Conservation (phyloP, 306 rosid species). For the Ormosia semicastrata region DNA sequence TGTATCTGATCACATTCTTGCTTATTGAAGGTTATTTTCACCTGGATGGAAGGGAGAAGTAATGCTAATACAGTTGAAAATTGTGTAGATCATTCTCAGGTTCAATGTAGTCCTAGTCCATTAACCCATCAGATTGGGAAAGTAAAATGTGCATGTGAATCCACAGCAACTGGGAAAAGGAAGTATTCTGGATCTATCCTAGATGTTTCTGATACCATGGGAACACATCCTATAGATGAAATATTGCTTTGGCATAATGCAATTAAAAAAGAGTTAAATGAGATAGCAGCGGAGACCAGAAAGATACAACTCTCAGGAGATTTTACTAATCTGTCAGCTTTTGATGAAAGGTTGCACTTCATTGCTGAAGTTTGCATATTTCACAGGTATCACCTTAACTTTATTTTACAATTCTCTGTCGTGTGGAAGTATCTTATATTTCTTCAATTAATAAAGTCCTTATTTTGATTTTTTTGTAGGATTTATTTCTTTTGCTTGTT, state of each 20-base stretch:
- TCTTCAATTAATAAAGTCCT: slow-evolving; percentile 9
- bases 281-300: slow-evolving; percentile 61
- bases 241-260: slow-evolving; percentile 98
- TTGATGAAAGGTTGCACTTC: slow-evolving; percentile 88
- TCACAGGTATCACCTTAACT: slow-evolving; percentile 68
- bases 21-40: slow-evolving; percentile 81
- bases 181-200: slow-evolving; percentile 57
- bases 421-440: slow-evolving; percentile 23
- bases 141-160: slow-evolving; percentile 65
- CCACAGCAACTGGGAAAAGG: slow-evolving; percentile 69
- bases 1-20: slow-evolving; percentile 32
- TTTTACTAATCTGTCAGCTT: slow-evolving; percentile 78
- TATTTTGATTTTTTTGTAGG: slow-evolving; percentile 8
- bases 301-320: slow-evolving; percentile 60
- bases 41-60: slow-evolving; percentile 84
- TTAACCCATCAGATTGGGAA: slow-evolving; percentile 43
- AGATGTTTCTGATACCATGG: slow-evolving; percentile 59
- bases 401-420: slow-evolving; percentile 10
- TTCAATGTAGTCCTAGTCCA: slow-evolving; percentile 48
- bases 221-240: slow-evolving; percentile 85
- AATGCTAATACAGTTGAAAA: slow-evolving; percentile 38
- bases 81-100: slow-evolving; percentile 54
- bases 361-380: slow-evolving; percentile 97
- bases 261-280: slow-evolving; percentile 77
- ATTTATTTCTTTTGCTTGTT: slow-evolving; percentile 12